These are phyloP conservation scores for Aspergillus proliferans DNA, from an alignment of 2,329 filamentous ascomycete genomes.

Conservation along the genomic window DNA sequence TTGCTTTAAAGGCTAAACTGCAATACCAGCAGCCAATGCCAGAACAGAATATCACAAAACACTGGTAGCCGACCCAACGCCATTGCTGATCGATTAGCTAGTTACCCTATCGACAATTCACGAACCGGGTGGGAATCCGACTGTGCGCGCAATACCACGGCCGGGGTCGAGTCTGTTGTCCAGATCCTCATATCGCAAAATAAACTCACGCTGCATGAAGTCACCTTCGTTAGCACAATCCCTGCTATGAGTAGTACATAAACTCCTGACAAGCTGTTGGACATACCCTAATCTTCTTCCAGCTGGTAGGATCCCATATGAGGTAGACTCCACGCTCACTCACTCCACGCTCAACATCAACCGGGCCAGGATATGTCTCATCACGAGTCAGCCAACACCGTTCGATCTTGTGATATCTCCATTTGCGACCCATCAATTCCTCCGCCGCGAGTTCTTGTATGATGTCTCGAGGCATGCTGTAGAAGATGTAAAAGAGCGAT, in stretches of 20 bases:
- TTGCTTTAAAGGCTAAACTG: slow-evolving; percentile 16
- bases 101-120: slow-evolving; percentile 17
- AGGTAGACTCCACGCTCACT: slow-evolving; percentile 48
- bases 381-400: slow-evolving; percentile 48
- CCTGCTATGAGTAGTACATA: neutral
- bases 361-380: slow-evolving; percentile 41
- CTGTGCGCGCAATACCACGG: slow-evolving; percentile 27
- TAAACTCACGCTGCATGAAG: slow-evolving; percentile 38
- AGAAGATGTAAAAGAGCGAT: slow-evolving; percentile 65
- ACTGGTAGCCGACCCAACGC: slow-evolving; percentile 26
- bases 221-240: slow-evolving; percentile 12
- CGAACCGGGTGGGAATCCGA: slow-evolving; percentile 33
- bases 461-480: slow-evolving; percentile 59
- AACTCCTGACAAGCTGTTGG: neutral
- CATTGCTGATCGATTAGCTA: slow-evolving; percentile 22
- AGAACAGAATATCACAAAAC: slow-evolving; percentile 20
- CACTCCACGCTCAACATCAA: slow-evolving; percentile 42
- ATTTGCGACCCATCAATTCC: slow-evolving; percentile 52
- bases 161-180: slow-evolving; percentile 42
- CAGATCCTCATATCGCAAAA: slow-evolving; percentile 45
- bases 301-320: slow-evolving; percentile 44
- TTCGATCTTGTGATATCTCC: slow-evolving; percentile 49
- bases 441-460: slow-evolving; percentile 60
- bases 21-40: slow-evolving; percentile 16
- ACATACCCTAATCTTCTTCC: slow-evolving; percentile 46